Evolutionary conservation across 345 rosid species (phyloP), one percentile per base, ranked within the genome.

Genomic region (Xanthoceras sorbifolium): DNA sequence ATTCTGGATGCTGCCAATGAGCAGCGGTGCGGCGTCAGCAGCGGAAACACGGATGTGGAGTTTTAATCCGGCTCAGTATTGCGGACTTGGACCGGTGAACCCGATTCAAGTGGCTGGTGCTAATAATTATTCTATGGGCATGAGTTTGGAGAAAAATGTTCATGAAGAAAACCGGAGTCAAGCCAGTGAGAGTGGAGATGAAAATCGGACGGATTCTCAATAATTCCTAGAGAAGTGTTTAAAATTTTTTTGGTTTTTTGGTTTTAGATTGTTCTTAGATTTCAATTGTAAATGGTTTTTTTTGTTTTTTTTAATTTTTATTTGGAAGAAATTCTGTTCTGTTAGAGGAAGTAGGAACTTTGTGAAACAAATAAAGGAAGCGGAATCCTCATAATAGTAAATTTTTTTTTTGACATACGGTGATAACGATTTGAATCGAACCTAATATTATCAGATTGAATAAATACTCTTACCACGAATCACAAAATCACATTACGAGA

Each of bases 21-120:
- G 52, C 15, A 55, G 71, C 2, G 55, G 71, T 3, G 55, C 55
- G 15, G 36, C n/a, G n/a, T n/a, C n/a, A 5, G 60, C 20, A 4
- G 28, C 60, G 4, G 82, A 80, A 6, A 52, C 87, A 1, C 86
- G 81, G 78, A 81, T 87, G 90, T 87, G 90, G 90, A 79, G 81
- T 8, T 86, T 86, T 48, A 48, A 48, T 59, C 89, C 87, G 1
- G n/a, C 29, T 55, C 74, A 72, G 61, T 79, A 75, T 38, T n/a
- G 69, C 0, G 83, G 83, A 3, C 74, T 77, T 6, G 80, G 78
- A 15, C 75, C 84, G 77, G 32, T 80, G 59, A 79, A 76, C 60
- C 84, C 85, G 50, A 78, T 84, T 50, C 89, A 82, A 70, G 65
- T 84, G 80, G 62, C 81, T 9, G 63, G 82, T 2, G 78, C 38